Evolutionary conservation across 129 eudicot species (phyloP).

Genomic region (Escallonia rubra): DNA sequence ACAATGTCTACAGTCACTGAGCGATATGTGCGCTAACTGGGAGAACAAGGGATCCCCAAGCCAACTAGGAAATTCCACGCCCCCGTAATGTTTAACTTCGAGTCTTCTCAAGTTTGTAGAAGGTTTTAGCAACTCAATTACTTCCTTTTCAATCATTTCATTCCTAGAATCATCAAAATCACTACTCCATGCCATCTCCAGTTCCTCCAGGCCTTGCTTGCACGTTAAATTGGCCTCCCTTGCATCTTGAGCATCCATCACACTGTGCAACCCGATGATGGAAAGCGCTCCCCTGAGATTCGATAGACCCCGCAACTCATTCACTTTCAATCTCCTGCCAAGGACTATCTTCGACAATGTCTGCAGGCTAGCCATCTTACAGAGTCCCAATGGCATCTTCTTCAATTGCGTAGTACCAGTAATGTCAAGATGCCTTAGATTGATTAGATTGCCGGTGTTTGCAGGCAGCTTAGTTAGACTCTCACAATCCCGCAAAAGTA

Average conservation of each 20-base stretch:
- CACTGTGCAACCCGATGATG: constrained; percentile 34
- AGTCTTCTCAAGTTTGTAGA: constrained; percentile 21
- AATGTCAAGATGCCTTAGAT: constrained; percentile 32
- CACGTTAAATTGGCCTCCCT: constrained; percentile 27
- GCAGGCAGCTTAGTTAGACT: constrained; percentile 22
- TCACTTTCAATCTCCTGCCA: constrained; percentile 20
- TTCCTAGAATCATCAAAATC: constrained; percentile 12
- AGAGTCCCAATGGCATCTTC: constrained; percentile 30
- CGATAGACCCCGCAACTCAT: constrained; percentile 21
- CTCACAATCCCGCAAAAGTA: constrained; percentile 23
- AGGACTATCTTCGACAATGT: constrained; percentile 27
- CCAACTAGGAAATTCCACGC: constrained; percentile 43
- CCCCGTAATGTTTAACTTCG: constrained; percentile 21
- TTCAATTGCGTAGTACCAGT: constrained; percentile 20
- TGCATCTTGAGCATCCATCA: constrained; percentile 24
- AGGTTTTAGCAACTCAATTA: constrained; percentile 35
- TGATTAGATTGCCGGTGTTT: constrained; percentile 7
- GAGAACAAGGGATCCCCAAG: constrained; percentile 30
- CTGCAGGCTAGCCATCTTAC: constrained; percentile 24
- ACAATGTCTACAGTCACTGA: constrained; percentile 29
- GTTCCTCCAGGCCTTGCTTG: constrained; percentile 19
- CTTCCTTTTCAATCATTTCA: constrained; percentile 16
- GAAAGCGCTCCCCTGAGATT: constrained; percentile 27
- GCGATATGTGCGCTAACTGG: constrained; percentile 20
- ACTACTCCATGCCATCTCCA: constrained; percentile 31